These are phyloP conservation scores for Tetradesmus obliquus DNA, from an alignment of 139 green algal genomes.

Conservation along the genomic window DNA sequence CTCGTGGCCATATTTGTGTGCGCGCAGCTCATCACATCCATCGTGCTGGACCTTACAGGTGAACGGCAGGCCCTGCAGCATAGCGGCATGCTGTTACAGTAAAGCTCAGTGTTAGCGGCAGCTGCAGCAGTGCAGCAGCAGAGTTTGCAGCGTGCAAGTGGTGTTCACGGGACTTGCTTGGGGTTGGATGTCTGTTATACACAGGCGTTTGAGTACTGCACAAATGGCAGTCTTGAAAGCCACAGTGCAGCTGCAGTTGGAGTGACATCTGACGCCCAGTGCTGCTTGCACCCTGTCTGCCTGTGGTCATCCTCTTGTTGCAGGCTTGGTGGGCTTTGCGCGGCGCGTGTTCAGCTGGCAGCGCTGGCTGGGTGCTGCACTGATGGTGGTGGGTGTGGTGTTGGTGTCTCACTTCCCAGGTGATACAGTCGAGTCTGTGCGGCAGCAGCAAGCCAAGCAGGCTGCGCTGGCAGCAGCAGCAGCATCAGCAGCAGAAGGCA, in stretches of 20 bases:
- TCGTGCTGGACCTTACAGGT: slow-evolving; percentile 44
- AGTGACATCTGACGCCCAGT: no score
- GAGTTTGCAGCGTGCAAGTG: background rate
- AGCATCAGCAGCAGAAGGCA: background rate
- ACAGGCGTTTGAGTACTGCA: no score
- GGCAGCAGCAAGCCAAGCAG: background rate
- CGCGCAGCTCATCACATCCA: slow-evolving; percentile 42
- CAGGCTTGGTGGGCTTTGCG: slow-evolving; percentile 17
- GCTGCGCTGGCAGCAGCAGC: background rate
- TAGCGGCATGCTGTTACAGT: no score
- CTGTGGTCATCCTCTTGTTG: background rate
- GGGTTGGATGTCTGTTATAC: no score
- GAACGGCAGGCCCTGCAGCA: background rate
- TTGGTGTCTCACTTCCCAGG: slow-evolving; percentile 35
- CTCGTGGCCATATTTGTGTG: slow-evolving; percentile 49
- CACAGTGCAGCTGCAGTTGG: no score
- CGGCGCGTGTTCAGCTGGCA: slow-evolving; percentile 14
- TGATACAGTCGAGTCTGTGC: background rate
- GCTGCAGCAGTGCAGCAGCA: background rate
- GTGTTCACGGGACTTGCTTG: background rate
- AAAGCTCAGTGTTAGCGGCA: no score
- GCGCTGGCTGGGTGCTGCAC: slow-evolving; percentile 17
- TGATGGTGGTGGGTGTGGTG: slow-evolving; percentile 49
- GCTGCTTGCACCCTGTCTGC: no score
- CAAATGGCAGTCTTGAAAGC: no score